Evolutionary conservation across 768 basidiomycete species (phyloP).

Genomic region (Leucosporidium yakuticum): DNA sequence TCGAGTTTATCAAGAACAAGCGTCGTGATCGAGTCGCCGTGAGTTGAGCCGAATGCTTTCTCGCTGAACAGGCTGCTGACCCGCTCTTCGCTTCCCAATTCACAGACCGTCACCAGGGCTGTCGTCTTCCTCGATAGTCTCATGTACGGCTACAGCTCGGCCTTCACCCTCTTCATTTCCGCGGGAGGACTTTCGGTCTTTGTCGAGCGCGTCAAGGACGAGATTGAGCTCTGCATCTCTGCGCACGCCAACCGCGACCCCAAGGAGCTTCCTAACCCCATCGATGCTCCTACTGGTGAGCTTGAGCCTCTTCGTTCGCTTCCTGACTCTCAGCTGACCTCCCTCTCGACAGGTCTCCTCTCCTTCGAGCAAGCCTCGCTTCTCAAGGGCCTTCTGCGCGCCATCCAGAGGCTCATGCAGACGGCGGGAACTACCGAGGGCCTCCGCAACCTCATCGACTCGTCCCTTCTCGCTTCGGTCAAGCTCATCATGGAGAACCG

Average conservation of each 20-base stretch:
- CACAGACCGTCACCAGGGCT: conserved; percentile 67
- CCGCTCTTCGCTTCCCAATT: background rate
- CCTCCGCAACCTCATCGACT: conserved; percentile 86
- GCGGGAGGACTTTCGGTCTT: conserved; percentile 76
- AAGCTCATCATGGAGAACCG: conserved; percentile 82
- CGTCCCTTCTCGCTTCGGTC: conserved; percentile 71
- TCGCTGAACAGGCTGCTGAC: background rate
- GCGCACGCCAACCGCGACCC: conserved; percentile 45
- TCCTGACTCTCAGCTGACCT: background rate
- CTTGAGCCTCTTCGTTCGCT: background rate
- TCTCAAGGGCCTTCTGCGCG: conserved; percentile 83
- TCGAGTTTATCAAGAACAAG: conserved; percentile 79
- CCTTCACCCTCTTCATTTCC: conserved; percentile 78
- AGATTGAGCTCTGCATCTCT: conserved; percentile 61
- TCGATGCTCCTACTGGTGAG: conserved; percentile 23
- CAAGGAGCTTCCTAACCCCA: background rate
- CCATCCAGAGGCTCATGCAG: conserved; percentile 96
- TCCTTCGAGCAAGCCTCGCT: conserved; percentile 68
- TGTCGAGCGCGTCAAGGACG: conserved; percentile 77
- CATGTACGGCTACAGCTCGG: conserved; percentile 79
- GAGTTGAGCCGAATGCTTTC: conserved; percentile 13
- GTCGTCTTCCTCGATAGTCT: conserved; percentile 90
- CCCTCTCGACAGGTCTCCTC: conserved; percentile 54
- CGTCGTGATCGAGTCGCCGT: conserved; percentile 60
- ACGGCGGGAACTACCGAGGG: conserved; percentile 90